Base-by-base conservation (phyloP, 495 filamentous ascomycete genomes). In the Chaetomidium leptoderma region DNA sequence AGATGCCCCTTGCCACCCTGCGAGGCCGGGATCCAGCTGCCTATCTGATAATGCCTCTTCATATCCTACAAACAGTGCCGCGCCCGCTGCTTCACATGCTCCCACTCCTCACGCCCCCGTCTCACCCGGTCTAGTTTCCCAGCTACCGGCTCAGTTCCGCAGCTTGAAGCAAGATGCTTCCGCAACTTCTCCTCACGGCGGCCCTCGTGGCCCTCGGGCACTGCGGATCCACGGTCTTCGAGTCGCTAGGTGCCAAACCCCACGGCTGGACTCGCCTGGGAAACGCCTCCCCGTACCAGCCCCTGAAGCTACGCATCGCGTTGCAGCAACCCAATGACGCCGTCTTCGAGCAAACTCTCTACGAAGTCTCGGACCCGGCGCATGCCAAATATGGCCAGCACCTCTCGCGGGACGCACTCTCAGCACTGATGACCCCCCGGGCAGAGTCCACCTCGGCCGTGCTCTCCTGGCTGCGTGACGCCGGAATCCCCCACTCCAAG, bases 311-410 rank as follows among this genome's bases (percentile, higher is more conserved):
- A 16, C 48, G 48, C 48, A 52, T 52, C 35, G 48, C 48, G 9
- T 35, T 52, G 33, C 48, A 52, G 4, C 48, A 52, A 23, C 48
- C 48, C 23, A 27, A 52, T 35, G 48, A 52, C 14, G 48, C 48
- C 23, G 23, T 52, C 2, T 52, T 52, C 16, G 48, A 52, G 48
- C 48, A 35, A 33, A 39, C 48, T 3, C 35, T 52, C 2, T 52
- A 52, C 33, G 48, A 52, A n/a, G 16, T 52, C 3, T 52, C 48
- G 11, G 48, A 52, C 48, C 48, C 48, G 33, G 3, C 13, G 6
- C 48, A 52, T 7, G 21, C 48, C 21, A 11, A 19, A 0, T 52
- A 52, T 14, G 48, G 48, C 33, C 33, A 27, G 32, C 48, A 52
- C 23, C 48, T 52, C 11, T 39, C 48, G 32, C 48, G 48, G 13